A percentile compares a stretch with the other conserved stretches of the same genome.
phyloP scores from a whole-genome alignment of 306 rosid species.

The Ormosia semicastrata region DNA sequence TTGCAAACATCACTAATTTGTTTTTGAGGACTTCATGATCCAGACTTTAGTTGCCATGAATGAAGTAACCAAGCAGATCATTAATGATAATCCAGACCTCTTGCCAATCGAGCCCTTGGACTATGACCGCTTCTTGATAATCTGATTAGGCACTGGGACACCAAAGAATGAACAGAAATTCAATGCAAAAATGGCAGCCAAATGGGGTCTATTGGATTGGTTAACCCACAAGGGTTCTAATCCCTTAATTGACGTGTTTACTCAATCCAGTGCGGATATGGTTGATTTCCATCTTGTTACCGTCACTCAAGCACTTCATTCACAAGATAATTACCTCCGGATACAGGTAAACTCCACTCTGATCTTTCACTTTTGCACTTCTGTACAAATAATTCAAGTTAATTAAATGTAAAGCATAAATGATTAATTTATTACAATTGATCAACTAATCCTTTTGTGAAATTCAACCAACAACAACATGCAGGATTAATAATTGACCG shows the following conservation, averaged over 20 bases:
- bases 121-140: not conserved
- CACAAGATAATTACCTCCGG: conserved; percentile 5
- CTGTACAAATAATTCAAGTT: too few species aligned
- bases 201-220: conserved; percentile 29
- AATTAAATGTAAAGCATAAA: too few species aligned
- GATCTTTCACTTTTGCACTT: too few species aligned
- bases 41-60: conserved; percentile 25
- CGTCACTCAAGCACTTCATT: conserved; percentile 14
- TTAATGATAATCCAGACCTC: conserved; percentile 14
- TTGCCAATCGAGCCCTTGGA: conserved; percentile 23
- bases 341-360: conserved; percentile 18
- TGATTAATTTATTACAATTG: too few species aligned
- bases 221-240: not conserved
- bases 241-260: conserved; percentile 13
- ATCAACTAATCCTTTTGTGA: too few species aligned
- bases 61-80: conserved; percentile 18
- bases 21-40: conserved; percentile 6
- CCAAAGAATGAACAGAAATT: conserved; percentile 8
- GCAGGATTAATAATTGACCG: too few species aligned
- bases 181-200: conserved; percentile 12
- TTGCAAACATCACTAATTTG: conserved; percentile 12
- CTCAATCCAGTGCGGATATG: conserved; percentile 13
- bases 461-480: too few species aligned
- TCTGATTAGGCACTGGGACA: conserved; percentile 36
- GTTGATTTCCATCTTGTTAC: conserved; percentile 18